Evolutionary conservation across 2,329 filamentous ascomycete genomes (phyloP).

Genomic region (Volutella citrinella): DNA sequence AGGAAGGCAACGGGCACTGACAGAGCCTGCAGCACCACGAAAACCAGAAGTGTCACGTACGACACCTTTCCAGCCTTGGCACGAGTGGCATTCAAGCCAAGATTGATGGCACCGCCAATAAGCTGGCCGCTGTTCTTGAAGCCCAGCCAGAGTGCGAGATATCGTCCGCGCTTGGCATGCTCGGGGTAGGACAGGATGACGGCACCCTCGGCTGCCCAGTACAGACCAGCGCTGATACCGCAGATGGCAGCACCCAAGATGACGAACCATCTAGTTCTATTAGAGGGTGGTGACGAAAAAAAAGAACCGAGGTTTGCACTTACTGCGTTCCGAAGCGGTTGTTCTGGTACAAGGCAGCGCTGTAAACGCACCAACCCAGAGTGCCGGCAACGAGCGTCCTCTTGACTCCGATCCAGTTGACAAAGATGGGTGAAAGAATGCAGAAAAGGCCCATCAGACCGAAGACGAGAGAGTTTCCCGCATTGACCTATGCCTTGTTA

Average conservation of each 20-base stretch:
- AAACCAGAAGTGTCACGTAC: slow-evolving; percentile 16
- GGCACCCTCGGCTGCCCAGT: slow-evolving; percentile 49
- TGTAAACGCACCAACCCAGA: slow-evolving; percentile 45
- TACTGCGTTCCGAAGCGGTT: slow-evolving; percentile 46
- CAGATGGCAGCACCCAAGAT: slow-evolving; percentile 45
- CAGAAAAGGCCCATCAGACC: slow-evolving; percentile 8
- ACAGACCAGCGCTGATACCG: slow-evolving; percentile 44
- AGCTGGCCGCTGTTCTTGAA: slow-evolving; percentile 5
- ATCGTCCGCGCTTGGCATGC: slow-evolving; percentile 7
- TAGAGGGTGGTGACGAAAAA: no score
- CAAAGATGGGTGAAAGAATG: slow-evolving; percentile 4
- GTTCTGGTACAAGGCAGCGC: slow-evolving; percentile 44
- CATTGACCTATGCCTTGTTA: no score
- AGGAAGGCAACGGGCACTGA: slow-evolving; percentile 5
- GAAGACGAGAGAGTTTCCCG: slow-evolving; percentile 28
- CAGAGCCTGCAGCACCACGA: slow-evolving; percentile 8
- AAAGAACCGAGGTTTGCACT: no score
- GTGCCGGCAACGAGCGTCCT: slow-evolving; percentile 42
- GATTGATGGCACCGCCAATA: slow-evolving; percentile 33
- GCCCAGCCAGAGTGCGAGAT: slow-evolving; percentile 10
- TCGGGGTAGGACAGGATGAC: slow-evolving; percentile 44
- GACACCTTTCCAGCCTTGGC: slow-evolving; percentile 23
- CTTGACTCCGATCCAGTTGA: slow-evolving; percentile 17
- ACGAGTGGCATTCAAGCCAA: slow-evolving; percentile 41
- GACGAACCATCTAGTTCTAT: no score